Evolutionary conservation across 331 rosid species (phyloP), one percentile per base, ranked within the genome.

Genomic region (Arachis monticola): DNA sequence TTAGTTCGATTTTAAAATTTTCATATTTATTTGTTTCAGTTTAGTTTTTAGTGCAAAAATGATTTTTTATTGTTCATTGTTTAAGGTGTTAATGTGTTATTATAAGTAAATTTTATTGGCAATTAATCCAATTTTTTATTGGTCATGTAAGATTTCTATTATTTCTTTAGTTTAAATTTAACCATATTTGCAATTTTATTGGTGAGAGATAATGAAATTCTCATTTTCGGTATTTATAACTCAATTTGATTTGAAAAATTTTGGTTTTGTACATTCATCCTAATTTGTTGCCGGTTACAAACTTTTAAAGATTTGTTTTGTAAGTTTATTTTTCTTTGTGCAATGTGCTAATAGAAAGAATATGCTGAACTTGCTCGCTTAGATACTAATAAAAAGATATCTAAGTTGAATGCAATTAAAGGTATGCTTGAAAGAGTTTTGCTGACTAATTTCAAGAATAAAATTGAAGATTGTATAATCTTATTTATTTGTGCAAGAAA

Each of bases 271-370:
- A 17, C 22, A 17, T 17, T 17, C 22, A 17, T 17, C 22, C 22
- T 17, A 17, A 17, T 17, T 17, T 17, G 22, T 17, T 17, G 22
- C 22, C 22, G 22, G 22, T 0, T 17, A 17, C 22, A 17, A 40
- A 27, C 38, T 11, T 58, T 64, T 58, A 40, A 0, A 7, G 64
- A 53, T 40, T 63, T 51, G 0, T 35, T 70, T 3, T 65, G 22
- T 11, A 55, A 52, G 1, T 2, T 52, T 52, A 6, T 52, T 64
- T 35, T 62, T 17, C 2, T 8, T 48, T 77, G 8, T 66, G 79
- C 14, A 70, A 77, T 76, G 65, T 69, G 53, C 77, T 60, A 72
- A 68, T 84, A 94, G 99, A 96, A 83, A 45, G 93, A 88, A 48
- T 86, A 88, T 66, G 88, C 89, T 0, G 95, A 91, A 77, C 73